Evolutionary conservation across 345 rosid species (phyloP).

Genomic region (Conringia planisiliqua): DNA sequence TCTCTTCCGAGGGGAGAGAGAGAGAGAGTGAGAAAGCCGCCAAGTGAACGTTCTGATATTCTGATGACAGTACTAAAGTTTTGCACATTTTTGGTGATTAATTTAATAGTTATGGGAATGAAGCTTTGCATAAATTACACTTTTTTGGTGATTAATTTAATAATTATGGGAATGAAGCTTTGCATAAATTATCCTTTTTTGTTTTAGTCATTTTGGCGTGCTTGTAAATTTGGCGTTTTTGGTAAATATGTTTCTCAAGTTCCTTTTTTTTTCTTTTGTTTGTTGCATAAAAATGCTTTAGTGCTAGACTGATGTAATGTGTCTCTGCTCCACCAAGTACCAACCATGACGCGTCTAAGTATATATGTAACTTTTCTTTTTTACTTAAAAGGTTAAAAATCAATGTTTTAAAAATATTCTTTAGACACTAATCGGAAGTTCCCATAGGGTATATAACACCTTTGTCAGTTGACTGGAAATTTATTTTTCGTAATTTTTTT

Average conservation of each 20-base stretch:
- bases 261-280: not conserved
- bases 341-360: not conserved
- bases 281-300: not conserved
- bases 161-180: not conserved
- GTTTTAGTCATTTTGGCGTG: not conserved
- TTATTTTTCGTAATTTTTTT: not conserved
- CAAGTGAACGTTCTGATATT: conserved; percentile 33
- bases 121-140: not conserved
- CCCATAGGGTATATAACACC: not conserved
- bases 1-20: not conserved
- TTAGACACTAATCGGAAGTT: not conserved
- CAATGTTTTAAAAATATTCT: not conserved
- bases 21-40: conserved; percentile 22
- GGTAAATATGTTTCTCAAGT: not conserved
- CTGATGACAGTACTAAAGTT: conserved; percentile 31
- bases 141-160: conserved; percentile 12
- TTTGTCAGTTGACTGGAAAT: not conserved
- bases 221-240: not conserved
- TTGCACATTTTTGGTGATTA: conserved; percentile 9
- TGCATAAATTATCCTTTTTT: not conserved
- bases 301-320: conserved; percentile 18
- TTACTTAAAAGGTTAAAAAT: not conserved
- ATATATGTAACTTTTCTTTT: not conserved
- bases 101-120: not conserved
- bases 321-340: not conserved